phyloP scores from a whole-genome alignment of 2,329 filamentous ascomycete species.

The Penicillium sclerotiorum region DNA sequence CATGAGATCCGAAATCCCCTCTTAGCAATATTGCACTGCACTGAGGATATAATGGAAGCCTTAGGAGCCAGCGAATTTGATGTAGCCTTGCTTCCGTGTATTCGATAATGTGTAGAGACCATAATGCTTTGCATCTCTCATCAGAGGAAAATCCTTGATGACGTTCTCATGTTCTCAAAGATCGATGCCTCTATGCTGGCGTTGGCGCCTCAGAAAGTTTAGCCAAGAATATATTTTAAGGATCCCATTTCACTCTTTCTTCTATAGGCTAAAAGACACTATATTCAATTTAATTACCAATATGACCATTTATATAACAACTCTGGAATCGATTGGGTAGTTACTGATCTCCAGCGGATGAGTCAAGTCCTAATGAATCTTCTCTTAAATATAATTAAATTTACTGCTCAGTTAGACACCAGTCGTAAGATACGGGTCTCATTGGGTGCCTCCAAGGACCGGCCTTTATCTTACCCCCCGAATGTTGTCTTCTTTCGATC shows the following conservation, averaged over 20 bases:
- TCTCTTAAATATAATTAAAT: slow-evolving; percentile 80
- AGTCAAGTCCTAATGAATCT: slow-evolving; percentile 80
- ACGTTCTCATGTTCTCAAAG: slow-evolving; percentile 73
- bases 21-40: slow-evolving; percentile 61
- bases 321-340: slow-evolving; percentile 65
- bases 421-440: slow-evolving; percentile 51
- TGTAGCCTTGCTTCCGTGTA: too few relatives aligned
- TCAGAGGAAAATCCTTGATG: slow-evolving; percentile 77
- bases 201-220: slow-evolving; percentile 70
- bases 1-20: slow-evolving; percentile 62
- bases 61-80: too few relatives aligned
- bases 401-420: slow-evolving; percentile 61
- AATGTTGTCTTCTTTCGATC: slow-evolving; percentile 38
- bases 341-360: slow-evolving; percentile 72
- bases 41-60: slow-evolving; percentile 48
- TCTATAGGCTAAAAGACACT: slow-evolving; percentile 69
- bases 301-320: slow-evolving; percentile 64
- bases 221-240: slow-evolving; percentile 67
- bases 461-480: slow-evolving; percentile 47
- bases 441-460: slow-evolving; percentile 52
- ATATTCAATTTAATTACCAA: slow-evolving; percentile 67
- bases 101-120: too few relatives aligned
- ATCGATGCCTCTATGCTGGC: slow-evolving; percentile 74
- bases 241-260: slow-evolving; percentile 77
- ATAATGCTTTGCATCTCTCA: slow-evolving; percentile 78